Conservation (phyloP, 352 stramenopile species). For the Phytophthora kernoviae region DNA sequence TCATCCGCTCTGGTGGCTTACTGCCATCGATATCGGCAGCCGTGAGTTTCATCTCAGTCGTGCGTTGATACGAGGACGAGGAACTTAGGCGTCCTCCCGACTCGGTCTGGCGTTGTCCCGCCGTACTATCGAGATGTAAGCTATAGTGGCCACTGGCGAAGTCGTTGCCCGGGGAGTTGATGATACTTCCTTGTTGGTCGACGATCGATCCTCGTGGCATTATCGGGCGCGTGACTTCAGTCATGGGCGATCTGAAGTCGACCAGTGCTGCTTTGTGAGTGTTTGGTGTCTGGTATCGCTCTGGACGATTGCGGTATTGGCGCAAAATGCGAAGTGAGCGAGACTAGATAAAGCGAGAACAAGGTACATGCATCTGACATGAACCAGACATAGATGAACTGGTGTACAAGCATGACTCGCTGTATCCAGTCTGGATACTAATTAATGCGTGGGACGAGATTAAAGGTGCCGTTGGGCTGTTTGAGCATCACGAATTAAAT, state of each 20-base stretch:
- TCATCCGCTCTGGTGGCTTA: constrained; percentile 39
- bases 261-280: neutral
- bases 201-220: neutral
- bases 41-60: constrained; percentile 66
- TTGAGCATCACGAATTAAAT: constrained; percentile 2
- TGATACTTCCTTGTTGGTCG: neutral
- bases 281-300: neutral
- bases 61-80: constrained; percentile 15
- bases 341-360: too few species aligned
- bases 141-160: constrained; percentile 31
- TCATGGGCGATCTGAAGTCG: neutral
- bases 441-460: too few species aligned
- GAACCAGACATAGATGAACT: too few species aligned
- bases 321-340: constrained; percentile 18
- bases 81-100: constrained; percentile 13
- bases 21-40: constrained; percentile 42
- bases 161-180: constrained; percentile 15
- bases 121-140: constrained; percentile 25
- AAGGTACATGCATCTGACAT: too few species aligned
- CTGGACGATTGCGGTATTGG: neutral
- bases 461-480: constrained; percentile 14
- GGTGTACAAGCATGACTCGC: too few species aligned
- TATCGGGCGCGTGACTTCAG: constrained; percentile 21
- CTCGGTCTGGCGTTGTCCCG: constrained; percentile 34
- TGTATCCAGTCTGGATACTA: too few species aligned